Evolutionary conservation across 257 asterid genomes (phyloP).

Genomic region (Datura wrightii): DNA sequence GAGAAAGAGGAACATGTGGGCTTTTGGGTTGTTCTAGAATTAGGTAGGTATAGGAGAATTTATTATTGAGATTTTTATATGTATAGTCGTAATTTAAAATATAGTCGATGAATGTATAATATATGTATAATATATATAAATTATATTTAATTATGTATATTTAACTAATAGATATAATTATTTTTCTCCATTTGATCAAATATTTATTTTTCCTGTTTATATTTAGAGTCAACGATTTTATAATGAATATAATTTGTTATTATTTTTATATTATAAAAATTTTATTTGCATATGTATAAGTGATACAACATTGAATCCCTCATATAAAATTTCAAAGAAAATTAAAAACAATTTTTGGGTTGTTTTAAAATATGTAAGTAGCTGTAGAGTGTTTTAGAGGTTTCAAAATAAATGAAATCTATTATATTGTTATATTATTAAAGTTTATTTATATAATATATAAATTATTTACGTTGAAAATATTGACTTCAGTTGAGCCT

Average conservation of each 20-base stretch:
- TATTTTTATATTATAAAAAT: not conserved
- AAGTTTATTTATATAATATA: not conserved
- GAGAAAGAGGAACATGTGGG: not conserved
- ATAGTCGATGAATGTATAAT: no score
- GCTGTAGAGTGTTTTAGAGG: no score
- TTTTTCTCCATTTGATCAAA: no score
- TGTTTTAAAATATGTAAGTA: no score
- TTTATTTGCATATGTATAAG: not conserved
- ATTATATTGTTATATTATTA: not conserved
- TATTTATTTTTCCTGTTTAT: no score
- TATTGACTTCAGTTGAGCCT: not conserved
- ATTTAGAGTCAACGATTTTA: not conserved
- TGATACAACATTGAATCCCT: not conserved
- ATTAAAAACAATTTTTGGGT: not conserved
- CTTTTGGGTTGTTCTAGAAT: constrained; percentile 5
- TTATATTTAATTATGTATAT: no score
- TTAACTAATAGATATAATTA: no score
- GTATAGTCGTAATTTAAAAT: no score
- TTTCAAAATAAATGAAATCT: not conserved
- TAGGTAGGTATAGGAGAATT: no score
- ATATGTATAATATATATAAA: no score
- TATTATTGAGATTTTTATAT: no score
- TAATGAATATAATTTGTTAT: not conserved
- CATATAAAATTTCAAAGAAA: not conserved
- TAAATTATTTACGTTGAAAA: not conserved